A percentile compares a stretch with the other conserved stretches of the same genome.
Evolutionary conservation across 1,284 basidiomycete species (phyloP).

Genomic region (Cryptococcus sp.): DNA sequence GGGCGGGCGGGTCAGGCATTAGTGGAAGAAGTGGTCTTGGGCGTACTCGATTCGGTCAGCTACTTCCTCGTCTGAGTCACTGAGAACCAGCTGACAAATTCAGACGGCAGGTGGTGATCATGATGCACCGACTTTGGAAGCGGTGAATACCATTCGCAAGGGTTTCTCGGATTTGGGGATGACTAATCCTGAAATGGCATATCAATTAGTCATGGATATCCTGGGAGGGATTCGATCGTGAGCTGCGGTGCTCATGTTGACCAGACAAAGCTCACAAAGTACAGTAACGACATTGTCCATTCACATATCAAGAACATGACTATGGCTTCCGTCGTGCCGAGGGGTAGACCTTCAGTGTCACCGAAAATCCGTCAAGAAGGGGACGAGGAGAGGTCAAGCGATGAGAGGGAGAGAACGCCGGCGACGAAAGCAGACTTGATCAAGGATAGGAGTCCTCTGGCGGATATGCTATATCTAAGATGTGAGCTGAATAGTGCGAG

Average conservation of each 20-base stretch:
- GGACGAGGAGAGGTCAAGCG: constrained; percentile 4
- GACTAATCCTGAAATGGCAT: constrained; percentile 75
- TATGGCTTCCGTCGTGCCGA: constrained; percentile 22
- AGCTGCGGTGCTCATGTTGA: constrained; percentile 27
- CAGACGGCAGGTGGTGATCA: constrained; percentile 75
- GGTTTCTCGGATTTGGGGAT: constrained; percentile 81
- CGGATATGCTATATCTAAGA: constrained; percentile 88
- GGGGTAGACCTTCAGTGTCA: constrained; percentile 6
- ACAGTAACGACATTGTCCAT: constrained; percentile 31
- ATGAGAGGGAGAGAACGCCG: constrained; percentile 2
- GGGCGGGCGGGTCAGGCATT: constrained; percentile 65
- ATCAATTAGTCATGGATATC: constrained; percentile 79
- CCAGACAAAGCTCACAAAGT: neutral
- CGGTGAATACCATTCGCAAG: constrained; percentile 78
- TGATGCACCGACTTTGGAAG: constrained; percentile 81
- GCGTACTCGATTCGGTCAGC: constrained; percentile 65
- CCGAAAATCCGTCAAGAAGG: constrained; percentile 1
- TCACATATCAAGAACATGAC: constrained; percentile 35
- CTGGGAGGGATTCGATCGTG: constrained; percentile 87
- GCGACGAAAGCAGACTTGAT: constrained; percentile 13
- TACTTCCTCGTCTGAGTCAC: neutral
- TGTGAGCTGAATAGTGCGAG: constrained; percentile 46
- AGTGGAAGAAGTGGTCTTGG: constrained; percentile 74
- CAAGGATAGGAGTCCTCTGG: constrained; percentile 62
- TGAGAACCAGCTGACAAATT: neutral